Conservation (phyloP, 1,284 basidiomycete genomes). For the Amylostereum chailletii region DNA sequence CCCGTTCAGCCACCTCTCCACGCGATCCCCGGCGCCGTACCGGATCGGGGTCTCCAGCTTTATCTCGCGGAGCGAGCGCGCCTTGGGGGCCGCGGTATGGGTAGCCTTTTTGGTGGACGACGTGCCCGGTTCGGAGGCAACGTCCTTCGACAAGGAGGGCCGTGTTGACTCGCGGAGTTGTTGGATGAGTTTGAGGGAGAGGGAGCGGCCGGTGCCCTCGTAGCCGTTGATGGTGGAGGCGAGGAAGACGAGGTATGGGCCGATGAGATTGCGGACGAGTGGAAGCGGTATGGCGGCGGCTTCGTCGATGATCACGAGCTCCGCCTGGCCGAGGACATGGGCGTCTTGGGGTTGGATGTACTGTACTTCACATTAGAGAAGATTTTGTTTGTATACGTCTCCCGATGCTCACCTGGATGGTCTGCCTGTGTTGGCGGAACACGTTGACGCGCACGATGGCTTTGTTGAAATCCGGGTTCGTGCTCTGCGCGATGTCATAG, state of each 20-base stretch:
- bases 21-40: conserved; percentile 79
- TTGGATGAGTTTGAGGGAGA: conserved; percentile 96
- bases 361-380: conserved; percentile 27
- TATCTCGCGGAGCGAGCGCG: conserved; percentile 84
- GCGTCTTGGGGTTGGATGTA: conserved; percentile 98
- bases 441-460: conserved; percentile 95
- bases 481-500: conserved; percentile 93
- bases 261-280: conserved; percentile 89
- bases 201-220: conserved; percentile 95
- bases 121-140: conserved; percentile 36
- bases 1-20: conserved; percentile 93
- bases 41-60: conserved; percentile 95
- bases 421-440: conserved; percentile 89
- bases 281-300: conserved; percentile 97
- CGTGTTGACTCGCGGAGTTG: conserved; percentile 88
- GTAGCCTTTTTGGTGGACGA: conserved; percentile 42
- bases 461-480: conserved; percentile 91
- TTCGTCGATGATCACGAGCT: conserved; percentile 97
- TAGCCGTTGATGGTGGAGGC: conserved; percentile 99
- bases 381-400: no score
- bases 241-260: conserved; percentile 97
- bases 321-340: conserved; percentile 95
- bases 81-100: conserved; percentile 52
- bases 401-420: conserved; percentile 66
- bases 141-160: conserved; percentile 57